A percentile compares a stretch with the other conserved stretches of the same genome.
Evolutionary conservation across 1,139 yeast genomes (phyloP).

Genomic region (Blastobotrys persicus): DNA sequence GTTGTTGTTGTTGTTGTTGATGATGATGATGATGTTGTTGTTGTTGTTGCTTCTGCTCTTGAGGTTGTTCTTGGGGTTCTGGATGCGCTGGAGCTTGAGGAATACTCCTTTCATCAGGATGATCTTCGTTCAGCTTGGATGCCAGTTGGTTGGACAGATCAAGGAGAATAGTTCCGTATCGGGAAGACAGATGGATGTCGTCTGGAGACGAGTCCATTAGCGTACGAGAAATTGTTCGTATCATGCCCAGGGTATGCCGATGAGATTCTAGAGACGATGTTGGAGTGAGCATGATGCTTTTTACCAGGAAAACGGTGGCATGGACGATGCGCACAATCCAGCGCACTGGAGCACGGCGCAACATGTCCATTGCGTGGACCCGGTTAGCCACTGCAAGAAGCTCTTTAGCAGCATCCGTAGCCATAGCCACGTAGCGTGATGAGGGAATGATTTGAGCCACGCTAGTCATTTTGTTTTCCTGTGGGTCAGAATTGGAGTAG

Average conservation of each 20-base stretch:
- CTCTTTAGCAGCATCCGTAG: conserved; percentile 82
- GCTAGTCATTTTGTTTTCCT: conserved; percentile 40
- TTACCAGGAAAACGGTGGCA: conserved; percentile 86
- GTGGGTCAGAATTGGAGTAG: conserved; percentile 23
- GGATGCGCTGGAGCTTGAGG: not conserved
- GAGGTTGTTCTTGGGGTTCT: not conserved
- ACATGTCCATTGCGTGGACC: conserved; percentile 57
- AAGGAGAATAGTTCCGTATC: conserved; percentile 79
- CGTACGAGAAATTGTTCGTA: conserved; percentile 71
- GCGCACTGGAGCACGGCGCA: conserved; percentile 81
- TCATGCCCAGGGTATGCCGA: conserved; percentile 65
- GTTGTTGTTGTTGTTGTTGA: conserved; percentile 17
- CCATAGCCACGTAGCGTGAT: conserved; percentile 75
- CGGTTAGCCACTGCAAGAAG: conserved; percentile 69
- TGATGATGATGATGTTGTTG: conserved; percentile 11
- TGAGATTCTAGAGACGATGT: conserved; percentile 46
- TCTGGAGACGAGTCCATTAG: conserved; percentile 85
- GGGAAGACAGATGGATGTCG: conserved; percentile 75
- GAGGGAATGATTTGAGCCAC: conserved; percentile 71
- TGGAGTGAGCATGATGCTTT: conserved; percentile 53
- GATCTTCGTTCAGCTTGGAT: conserved; percentile 15
- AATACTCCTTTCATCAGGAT: conserved; percentile 5
- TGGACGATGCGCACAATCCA: conserved; percentile 89
- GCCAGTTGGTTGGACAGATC: conserved; percentile 77
- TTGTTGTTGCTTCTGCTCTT: conserved; percentile 13